These are phyloP conservation scores for Starmerella floricola DNA, from an alignment of 805 yeast genomes.

Conservation along the genomic window DNA sequence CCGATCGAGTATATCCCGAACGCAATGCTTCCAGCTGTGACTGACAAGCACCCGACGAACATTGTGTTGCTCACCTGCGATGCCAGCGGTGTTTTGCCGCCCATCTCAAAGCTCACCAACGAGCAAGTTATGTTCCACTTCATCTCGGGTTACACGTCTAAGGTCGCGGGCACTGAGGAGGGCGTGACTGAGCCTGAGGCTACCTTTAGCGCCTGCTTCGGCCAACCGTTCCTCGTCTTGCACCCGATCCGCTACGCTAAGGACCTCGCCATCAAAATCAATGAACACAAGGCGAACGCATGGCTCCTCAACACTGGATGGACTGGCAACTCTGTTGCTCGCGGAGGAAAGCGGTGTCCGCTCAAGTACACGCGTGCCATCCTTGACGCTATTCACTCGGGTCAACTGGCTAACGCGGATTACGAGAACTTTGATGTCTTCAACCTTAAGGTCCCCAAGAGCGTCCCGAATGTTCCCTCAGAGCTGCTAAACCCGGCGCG, in stretches of 20 bases:
- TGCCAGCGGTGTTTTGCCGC: slow-evolving; percentile 96
- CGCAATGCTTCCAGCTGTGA: slow-evolving; percentile 89
- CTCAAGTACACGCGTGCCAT: slow-evolving; percentile 95
- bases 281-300: slow-evolving; percentile 77
- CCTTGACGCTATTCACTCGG: slow-evolving; percentile 86
- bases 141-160: slow-evolving; percentile 95
- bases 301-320: slow-evolving; percentile 98
- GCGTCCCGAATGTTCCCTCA: slow-evolving; percentile 69
- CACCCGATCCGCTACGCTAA: slow-evolving; percentile 98
- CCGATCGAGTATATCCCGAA: slow-evolving; percentile 95
- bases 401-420: slow-evolving; percentile 65
- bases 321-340: slow-evolving; percentile 86
- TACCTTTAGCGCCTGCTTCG: slow-evolving; percentile 95
- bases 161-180: slow-evolving; percentile 99
- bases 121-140: slow-evolving; percentile 99
- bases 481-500: slow-evolving; percentile 78
- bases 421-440: slow-evolving; percentile 78
- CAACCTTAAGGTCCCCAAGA: slow-evolving; percentile 75
- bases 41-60: slow-evolving; percentile 83
- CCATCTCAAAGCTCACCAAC: slow-evolving; percentile 83
- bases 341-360: slow-evolving; percentile 96
- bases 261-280: slow-evolving; percentile 87
- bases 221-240: slow-evolving; percentile 95
- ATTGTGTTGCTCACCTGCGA: slow-evolving; percentile 90
- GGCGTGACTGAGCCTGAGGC: slow-evolving; percentile 98